Conservation (phyloP, 257 asterid genomes). For the Nicotiana obtusifolia region DNA sequence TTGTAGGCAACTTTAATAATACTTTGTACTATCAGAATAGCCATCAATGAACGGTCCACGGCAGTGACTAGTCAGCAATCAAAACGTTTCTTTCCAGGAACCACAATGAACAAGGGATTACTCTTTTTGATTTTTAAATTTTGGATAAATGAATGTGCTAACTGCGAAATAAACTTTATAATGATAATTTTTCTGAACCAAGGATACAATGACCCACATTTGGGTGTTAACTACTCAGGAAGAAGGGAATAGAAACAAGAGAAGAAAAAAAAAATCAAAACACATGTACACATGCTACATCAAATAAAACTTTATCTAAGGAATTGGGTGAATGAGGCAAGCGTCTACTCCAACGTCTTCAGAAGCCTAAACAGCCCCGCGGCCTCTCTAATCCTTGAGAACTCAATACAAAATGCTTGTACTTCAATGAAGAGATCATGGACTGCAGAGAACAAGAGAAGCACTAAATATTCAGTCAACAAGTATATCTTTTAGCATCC, state of each 20-base stretch:
- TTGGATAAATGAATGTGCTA: background rate
- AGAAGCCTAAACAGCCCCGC: constrained; percentile 88
- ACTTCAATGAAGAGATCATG: constrained; percentile 92
- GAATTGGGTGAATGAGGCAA: background rate
- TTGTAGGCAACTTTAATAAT: background rate
- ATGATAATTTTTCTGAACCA: background rate
- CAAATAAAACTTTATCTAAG: background rate
- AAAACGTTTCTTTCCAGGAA: background rate
- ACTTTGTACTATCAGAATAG: background rate
- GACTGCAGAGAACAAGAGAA: constrained; percentile 43
- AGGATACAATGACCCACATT: constrained; percentile 11
- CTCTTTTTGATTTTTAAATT: background rate
- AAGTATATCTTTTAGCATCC: background rate
- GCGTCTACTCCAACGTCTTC: constrained; percentile 59
- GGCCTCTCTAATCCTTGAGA: constrained; percentile 93
- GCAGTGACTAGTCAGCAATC: background rate
- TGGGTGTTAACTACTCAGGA: constrained; percentile 6
- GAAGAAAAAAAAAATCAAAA: background rate
- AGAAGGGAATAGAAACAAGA: background rate
- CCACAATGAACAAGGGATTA: no score
- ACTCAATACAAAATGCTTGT: constrained; percentile 97
- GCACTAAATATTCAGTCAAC: background rate
- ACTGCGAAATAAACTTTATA: background rate
- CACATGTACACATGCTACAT: constrained; percentile 12
- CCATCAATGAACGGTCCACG: background rate